These are phyloP conservation scores for Trichophyton simii DNA, from an alignment of 2,329 filamentous ascomycete genomes.

Conservation along the genomic window DNA sequence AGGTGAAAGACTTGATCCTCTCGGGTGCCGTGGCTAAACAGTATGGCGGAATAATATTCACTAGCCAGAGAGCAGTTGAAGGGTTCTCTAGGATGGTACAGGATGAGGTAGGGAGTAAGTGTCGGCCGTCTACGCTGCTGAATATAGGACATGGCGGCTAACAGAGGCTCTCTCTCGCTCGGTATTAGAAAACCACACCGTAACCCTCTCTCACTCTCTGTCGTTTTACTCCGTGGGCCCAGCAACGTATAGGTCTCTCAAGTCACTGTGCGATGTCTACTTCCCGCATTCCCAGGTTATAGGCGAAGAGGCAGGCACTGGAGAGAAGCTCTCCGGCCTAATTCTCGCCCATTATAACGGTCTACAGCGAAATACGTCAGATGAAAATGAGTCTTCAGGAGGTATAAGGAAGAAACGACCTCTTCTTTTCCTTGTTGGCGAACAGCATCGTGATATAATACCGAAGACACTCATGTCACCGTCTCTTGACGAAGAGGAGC, in stretches of 20 bases:
- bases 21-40: constrained; percentile 20
- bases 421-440: constrained; percentile 78
- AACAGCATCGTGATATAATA: constrained; percentile 80
- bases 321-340: constrained; percentile 61
- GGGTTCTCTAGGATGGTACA: constrained; percentile 29
- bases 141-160: not conserved
- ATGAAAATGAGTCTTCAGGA: constrained; percentile 17
- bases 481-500: constrained; percentile 35
- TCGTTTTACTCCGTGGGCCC: constrained; percentile 38
- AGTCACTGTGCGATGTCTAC: constrained; percentile 32
- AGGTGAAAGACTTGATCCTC: constrained; percentile 26
- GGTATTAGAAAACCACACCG: constrained; percentile 1
- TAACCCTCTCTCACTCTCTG: constrained; percentile 18
- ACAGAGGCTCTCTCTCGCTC: not conserved
- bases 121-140: not conserved
- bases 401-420: constrained; percentile 32
- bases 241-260: constrained; percentile 52
- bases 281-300: constrained; percentile 49
- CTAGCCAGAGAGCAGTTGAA: constrained; percentile 38
- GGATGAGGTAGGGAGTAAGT: constrained; percentile 21
- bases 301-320: constrained; percentile 73
- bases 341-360: constrained; percentile 66
- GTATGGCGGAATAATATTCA: constrained; percentile 40
- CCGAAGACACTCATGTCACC: constrained; percentile 61
- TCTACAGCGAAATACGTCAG: constrained; percentile 12